phyloP scores from a whole-genome alignment of 441 rosid species.

The Aleurites moluccanus region DNA sequence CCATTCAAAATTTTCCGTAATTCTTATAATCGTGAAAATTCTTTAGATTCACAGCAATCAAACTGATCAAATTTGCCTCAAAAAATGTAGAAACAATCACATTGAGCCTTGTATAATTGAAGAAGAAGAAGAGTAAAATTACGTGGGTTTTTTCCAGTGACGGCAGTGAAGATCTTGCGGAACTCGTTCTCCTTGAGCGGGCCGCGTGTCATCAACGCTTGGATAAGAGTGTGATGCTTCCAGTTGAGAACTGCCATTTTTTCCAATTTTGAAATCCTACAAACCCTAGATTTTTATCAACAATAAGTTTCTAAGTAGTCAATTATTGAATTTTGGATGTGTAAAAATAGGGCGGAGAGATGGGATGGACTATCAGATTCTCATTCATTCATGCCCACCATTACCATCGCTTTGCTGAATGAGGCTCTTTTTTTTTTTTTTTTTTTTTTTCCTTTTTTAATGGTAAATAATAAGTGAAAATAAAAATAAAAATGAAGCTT shows the following conservation, averaged over 20 bases:
- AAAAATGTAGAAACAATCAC: too few species aligned
- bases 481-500: too few species aligned
- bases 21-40: background rate
- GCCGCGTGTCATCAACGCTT: constrained; percentile 75
- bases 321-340: background rate
- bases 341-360: background rate
- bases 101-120: too few species aligned
- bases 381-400: too few species aligned
- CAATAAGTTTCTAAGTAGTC: background rate
- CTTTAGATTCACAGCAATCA: background rate
- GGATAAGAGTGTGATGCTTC: constrained; percentile 81
- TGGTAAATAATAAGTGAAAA: too few species aligned
- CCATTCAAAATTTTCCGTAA: background rate
- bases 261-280: constrained; percentile 18
- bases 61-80: background rate
- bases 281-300: background rate
- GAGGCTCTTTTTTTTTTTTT: too few species aligned
- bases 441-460: too few species aligned
- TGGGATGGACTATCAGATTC: too few species aligned
- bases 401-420: too few species aligned
- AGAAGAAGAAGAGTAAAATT: background rate
- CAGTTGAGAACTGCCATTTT: constrained; percentile 57
- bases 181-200: constrained; percentile 73
- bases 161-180: constrained; percentile 55
- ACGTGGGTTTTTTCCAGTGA: constrained; percentile 65